These are phyloP conservation scores for Lupinus albus DNA, from an alignment of 306 rosid species.

Conservation along the genomic window DNA sequence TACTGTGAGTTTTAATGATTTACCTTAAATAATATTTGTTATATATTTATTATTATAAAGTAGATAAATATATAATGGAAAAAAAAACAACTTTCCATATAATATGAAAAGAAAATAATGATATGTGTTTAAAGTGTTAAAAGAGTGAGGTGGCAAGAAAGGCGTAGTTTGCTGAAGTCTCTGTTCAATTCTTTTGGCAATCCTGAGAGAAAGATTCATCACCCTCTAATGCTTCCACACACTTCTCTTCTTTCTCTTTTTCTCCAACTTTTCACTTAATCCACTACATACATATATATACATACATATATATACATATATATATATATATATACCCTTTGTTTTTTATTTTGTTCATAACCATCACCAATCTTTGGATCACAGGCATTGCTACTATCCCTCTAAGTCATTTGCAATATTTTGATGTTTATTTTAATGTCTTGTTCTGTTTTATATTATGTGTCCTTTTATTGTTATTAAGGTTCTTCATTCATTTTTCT, in stretches of 20 bases:
- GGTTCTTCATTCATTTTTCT: not conserved
- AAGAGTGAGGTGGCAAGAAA: slow-evolving; percentile 35
- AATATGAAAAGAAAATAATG: no score
- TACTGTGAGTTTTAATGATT: no score
- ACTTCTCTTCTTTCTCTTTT: slow-evolving; percentile 14
- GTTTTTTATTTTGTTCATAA: not conserved
- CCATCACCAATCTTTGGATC: slow-evolving; percentile 10
- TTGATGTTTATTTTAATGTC: not conserved
- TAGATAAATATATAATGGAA: no score
- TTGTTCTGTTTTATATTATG: not conserved
- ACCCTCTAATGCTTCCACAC: not conserved
- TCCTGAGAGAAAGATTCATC: slow-evolving; percentile 11
- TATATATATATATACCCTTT: not conserved
- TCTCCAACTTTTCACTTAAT: not conserved
- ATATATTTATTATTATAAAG: no score
- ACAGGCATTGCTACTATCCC: slow-evolving; percentile 16
- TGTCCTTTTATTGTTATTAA: not conserved
- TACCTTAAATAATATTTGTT: no score
- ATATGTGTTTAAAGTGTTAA: no score
- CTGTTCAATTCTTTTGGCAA: slow-evolving; percentile 15
- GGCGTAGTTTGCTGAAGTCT: slow-evolving; percentile 27
- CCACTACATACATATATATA: no score
- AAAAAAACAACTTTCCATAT: no score
- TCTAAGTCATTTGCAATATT: not conserved
- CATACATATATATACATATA: no score